Evolutionary conservation across 805 yeast species (phyloP), one percentile per base, ranked within the genome.

Genomic region (Zygosaccharomyces siamensis): DNA sequence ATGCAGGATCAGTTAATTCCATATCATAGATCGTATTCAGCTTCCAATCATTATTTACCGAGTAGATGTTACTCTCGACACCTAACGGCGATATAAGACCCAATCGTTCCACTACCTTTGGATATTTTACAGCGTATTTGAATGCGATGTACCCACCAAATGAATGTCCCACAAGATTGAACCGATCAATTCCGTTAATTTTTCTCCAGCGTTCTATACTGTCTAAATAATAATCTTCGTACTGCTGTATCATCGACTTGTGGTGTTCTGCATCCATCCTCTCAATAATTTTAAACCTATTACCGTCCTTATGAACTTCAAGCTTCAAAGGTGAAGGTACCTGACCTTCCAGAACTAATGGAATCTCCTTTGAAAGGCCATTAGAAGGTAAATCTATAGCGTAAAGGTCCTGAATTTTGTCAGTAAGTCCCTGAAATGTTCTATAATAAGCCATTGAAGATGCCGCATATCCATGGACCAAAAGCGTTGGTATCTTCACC

Each of bases 391-490:
- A 63, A 60, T 86, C 95, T 20, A 86, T 71, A 0, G 88, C 82
- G 62, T 83, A 89, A 30, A 86, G 59, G 38, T 76, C 83, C 1
- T 80, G 79, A 7, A 83, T 68, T 4, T 70, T 51, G 43, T 51
- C 60, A 3, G 78, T 62, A 43, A 84, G 64, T 0, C 66, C 72
- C 40, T 76, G 78, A 54, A 87, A 79, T 61, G 87, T 92, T 52
- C 84, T 79, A 59, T 83, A 78, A 58, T 81, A 92, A 47, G 89
- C 81, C 23, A 95, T 92, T 11, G 89, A 77, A 1, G 95, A 87
- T 0, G 98, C 96, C 1, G 96, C 97, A 62, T 89, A 89, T 0
- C 99, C 99, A 66, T 92, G 99, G 4, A 93, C 69, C 52, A 92
- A 66, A 2, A 93, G 53, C 3, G 74, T 64, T 2, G 77, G 76